Base-by-base conservation (phyloP, 371 early-diverging fungal genomes). In the Mucor ambiguus region DNA sequence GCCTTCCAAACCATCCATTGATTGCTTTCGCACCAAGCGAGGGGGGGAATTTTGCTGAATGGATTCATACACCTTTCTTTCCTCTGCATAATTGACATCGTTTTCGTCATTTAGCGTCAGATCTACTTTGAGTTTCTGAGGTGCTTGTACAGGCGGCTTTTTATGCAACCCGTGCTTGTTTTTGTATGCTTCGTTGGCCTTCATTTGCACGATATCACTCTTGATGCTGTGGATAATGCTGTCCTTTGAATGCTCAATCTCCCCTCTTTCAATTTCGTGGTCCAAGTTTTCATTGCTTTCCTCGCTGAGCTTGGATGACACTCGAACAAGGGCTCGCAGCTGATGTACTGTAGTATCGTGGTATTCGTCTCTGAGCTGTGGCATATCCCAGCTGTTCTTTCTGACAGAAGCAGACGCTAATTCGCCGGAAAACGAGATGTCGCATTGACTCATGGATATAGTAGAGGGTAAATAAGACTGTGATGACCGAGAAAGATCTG, bases 161-260 rank as follows among this genome's bases (percentile, higher is more conserved):
- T 78, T 75, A 52, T 78, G 76, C 41, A 82, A 64, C 1, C 82
- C 82, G 63, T 82, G 78, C 33, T 79, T 79, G 41, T 74, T 82
- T 63, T 67, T 72, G 49, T 70, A 77, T 10, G 70, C 74, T 35
- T 78, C 76, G 14, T 67, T 68, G 11, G 43, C 68, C 41, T 66
- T 70, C 68, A 66, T 65, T 49, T 70, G 49, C 29, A 63, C 52
- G 20, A 79, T 79, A 52, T 82, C 80, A 20, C 62, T 37, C 5
- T 61, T 26, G 1, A 76, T 61, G 22, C 58, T 41, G 0, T 63
- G 43, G 16, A 82, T 73, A 10, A 70, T 55, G 1, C 37, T 52
- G 29, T 76, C 75, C 44, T 79, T 82, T 14, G 35, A n/a, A 14
- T 58, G 32, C 61, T 82, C 82, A n/a, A 74, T 65, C 0, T 74